These are phyloP conservation scores for Rubroshorea leprosula DNA, from an alignment of 345 rosid species.

Conservation along the genomic window DNA sequence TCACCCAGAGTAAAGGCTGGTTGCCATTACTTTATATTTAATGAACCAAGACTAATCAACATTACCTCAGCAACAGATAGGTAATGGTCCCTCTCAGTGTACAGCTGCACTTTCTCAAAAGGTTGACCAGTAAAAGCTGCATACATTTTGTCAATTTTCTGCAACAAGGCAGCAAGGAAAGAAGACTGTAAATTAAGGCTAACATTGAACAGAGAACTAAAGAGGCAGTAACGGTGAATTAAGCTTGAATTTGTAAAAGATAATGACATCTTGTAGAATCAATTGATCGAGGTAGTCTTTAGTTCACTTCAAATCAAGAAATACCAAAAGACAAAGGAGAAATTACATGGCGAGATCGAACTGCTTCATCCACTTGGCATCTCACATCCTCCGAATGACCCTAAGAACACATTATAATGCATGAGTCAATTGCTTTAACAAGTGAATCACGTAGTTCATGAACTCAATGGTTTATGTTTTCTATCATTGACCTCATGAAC, in stretches of 20 bases:
- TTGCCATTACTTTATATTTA: neutral
- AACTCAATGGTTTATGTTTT: too few relatives aligned
- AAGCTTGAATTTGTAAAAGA: neutral
- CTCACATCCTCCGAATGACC: slow-evolving; percentile 88
- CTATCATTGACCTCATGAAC: too few relatives aligned
- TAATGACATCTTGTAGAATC: neutral
- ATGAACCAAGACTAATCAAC: slow-evolving; percentile 2
- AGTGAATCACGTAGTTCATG: neutral
- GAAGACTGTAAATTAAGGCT: slow-evolving; percentile 1
- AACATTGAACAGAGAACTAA: neutral
- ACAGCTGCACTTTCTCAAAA: slow-evolving; percentile 72
- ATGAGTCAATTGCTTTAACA: neutral
- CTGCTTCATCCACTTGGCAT: slow-evolving; percentile 86
- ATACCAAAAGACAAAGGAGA: slow-evolving; percentile 14
- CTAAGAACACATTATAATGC: slow-evolving; percentile 18
- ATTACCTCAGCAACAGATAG: slow-evolving; percentile 78
- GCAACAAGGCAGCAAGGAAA: slow-evolving; percentile 19
- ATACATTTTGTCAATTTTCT: slow-evolving; percentile 91
- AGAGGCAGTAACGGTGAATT: too few relatives aligned
- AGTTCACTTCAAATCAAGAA: neutral
- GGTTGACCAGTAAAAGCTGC: slow-evolving; percentile 85
- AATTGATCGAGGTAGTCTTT: neutral
- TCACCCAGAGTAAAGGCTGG: too few relatives aligned
- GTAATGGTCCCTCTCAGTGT: slow-evolving; percentile 84
- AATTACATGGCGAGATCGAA: slow-evolving; percentile 63